These are phyloP conservation scores for Scopulariopsis brevicaulis DNA, from an alignment of 2,329 filamentous ascomycete genomes.

Conservation along the genomic window DNA sequence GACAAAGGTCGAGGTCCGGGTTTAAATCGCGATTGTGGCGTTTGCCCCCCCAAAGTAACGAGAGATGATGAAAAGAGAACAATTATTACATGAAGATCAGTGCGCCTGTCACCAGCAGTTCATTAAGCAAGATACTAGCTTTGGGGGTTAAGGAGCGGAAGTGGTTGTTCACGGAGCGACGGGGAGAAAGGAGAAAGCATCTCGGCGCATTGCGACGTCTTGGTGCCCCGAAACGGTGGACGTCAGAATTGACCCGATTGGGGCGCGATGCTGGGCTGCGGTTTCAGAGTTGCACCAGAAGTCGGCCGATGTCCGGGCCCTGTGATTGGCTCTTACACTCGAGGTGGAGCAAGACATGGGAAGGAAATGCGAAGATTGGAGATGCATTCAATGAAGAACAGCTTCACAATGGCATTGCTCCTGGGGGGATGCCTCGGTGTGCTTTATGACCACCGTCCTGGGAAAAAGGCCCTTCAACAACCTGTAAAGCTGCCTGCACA, in stretches of 20 bases:
- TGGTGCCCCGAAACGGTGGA: constrained; percentile 14
- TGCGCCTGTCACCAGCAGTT: constrained; percentile 6
- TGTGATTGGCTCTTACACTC: not conserved
- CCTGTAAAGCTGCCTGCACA: not conserved
- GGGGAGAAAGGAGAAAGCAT: constrained; percentile 7
- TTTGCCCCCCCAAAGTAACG: not conserved
- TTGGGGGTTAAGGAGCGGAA: constrained; percentile 5
- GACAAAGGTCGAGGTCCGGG: not conserved
- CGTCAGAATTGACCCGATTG: constrained; percentile 12
- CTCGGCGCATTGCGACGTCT: constrained; percentile 4
- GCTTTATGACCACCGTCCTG: not conserved
- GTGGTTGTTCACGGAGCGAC: constrained; percentile 7
- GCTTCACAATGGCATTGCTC: not conserved
- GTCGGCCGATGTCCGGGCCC: not conserved
- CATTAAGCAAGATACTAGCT: constrained; percentile 9
- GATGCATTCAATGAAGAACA: not conserved
- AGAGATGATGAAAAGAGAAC: constrained; percentile 7
- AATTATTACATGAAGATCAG: constrained; percentile 4
- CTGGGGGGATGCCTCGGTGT: not conserved
- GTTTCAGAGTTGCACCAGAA: constrained; percentile 34
- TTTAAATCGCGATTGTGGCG: not conserved
- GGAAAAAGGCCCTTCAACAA: not conserved
- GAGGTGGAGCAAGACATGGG: not conserved
- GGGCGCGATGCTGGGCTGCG: constrained; percentile 9
- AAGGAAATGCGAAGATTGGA: not conserved